phyloP scores from a whole-genome alignment of 2,329 filamentous ascomycete genomes.

The Magnaporthiopsis poae region DNA sequence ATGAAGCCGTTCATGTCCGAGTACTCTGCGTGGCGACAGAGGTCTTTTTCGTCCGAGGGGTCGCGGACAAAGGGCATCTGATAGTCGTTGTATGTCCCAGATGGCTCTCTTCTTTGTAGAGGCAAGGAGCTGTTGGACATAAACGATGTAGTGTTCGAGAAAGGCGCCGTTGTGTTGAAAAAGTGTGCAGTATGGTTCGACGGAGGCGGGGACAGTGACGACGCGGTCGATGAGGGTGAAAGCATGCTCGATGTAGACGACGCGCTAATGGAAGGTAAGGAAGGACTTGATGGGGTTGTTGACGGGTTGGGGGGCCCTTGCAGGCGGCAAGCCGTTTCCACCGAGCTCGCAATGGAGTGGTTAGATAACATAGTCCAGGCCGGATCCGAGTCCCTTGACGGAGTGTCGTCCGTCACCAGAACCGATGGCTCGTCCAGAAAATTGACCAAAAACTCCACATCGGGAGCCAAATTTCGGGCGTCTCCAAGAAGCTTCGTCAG shows the following conservation, averaged over 20 bases:
- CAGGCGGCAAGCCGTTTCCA: conserved; percentile 16
- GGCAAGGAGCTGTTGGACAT: too few relatives aligned
- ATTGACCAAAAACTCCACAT: conserved; percentile 36
- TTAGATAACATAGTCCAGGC: neutral
- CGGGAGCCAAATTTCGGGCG: conserved; percentile 21
- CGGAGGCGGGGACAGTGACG: too few relatives aligned
- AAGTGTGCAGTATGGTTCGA: too few relatives aligned
- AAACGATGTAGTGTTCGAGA: too few relatives aligned
- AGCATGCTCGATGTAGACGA: too few relatives aligned
- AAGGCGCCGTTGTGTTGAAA: too few relatives aligned
- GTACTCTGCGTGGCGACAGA: conserved; percentile 38
- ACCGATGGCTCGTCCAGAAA: conserved; percentile 39
- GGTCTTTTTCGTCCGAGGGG: conserved; percentile 20
- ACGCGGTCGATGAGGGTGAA: too few relatives aligned
- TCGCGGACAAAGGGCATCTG: conserved; percentile 29
- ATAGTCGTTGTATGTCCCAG: conserved; percentile 1
- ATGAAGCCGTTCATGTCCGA: conserved; percentile 33
- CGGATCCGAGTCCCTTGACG: too few relatives aligned
- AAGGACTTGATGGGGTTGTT: neutral
- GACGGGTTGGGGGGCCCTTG: neutral
- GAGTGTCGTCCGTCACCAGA: conserved; percentile 18
- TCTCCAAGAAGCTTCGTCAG: conserved; percentile 22
- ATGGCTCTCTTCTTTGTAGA: neutral
- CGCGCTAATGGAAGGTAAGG: neutral
- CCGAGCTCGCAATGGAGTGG: conserved; percentile 17